Base-by-base conservation (phyloP, 176 grass and related monocot genomes). In the Guadua angustifolia region DNA sequence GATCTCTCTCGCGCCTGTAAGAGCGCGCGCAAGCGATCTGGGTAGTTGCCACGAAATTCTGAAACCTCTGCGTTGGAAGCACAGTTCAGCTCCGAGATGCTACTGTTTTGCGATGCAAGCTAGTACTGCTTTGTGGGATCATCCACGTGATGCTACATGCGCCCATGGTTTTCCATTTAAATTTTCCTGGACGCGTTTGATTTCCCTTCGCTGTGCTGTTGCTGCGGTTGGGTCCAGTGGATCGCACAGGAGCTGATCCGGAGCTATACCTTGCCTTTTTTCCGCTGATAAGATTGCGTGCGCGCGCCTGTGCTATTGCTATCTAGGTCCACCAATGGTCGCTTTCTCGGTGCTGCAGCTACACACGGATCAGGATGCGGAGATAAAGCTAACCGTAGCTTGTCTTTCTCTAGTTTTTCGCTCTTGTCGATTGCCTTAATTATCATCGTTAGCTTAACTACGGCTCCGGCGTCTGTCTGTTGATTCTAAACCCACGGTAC, bases 231-330 rank as follows among this genome's bases (percentile, higher is more conserved):
- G 82, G 51, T 67, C 87, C 49, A 84, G 40, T 57, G 50, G 81
- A 84, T 85, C 58, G 47, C 49, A 74, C 85, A 56, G 57, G 24
- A 75, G 60, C 69, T 56, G 69, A 85, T 80, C 76, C 61, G 62
- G 14, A 47, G 75, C 58, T 26, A 10, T 25, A 46, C 44, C 16
- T 24, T 24, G n/a, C 15, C 39, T 46, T 88, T 83, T 39, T 53
- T 22, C 49, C 10, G 15, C 49, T 16, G 87, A 55, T 66, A 46
- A 39, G 61, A 84, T 83, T 13, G 16, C 33, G 16, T 7, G 61
- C 32, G 26, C 19, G 44, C 40, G 0, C 12, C 24, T 33, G 55
- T 25, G 10, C 62, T 66, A 19, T 53, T 53, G 6, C 25, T 45
- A 61, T 22, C 55, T 57, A 42, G 76, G 68, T 73, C 35, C 59